Conservation (phyloP, 345 rosid species). For the Aegle marmelos region DNA sequence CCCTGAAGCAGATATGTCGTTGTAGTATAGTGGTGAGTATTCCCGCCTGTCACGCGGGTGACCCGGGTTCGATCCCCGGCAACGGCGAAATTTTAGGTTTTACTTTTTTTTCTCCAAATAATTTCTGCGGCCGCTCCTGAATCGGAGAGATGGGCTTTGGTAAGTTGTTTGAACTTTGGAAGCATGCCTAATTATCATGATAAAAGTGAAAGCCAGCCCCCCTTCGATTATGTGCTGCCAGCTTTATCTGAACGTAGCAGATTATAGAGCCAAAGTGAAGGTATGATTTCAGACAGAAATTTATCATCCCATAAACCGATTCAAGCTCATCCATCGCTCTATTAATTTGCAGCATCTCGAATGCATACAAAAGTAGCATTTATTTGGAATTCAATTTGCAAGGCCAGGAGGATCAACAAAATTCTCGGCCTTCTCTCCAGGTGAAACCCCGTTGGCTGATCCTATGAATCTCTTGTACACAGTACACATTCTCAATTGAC, state of each 20-base stretch:
- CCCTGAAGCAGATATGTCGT: background rate
- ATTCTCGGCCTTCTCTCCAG: background rate
- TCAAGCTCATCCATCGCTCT: background rate
- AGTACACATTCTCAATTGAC: background rate
- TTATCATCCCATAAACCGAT: background rate
- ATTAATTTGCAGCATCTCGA: background rate
- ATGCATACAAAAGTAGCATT: background rate
- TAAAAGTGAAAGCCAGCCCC: too few species aligned
- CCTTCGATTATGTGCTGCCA: too few species aligned
- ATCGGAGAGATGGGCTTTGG: too few species aligned
- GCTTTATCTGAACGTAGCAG: too few species aligned
- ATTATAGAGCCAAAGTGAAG: background rate
- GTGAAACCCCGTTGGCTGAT: background rate
- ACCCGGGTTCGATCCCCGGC: slow-evolving; percentile 84
- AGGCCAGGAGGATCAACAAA: background rate
- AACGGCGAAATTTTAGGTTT: slow-evolving; percentile 30
- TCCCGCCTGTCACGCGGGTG: slow-evolving; percentile 71
- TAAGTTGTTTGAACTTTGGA: too few species aligned
- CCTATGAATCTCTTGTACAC: background rate
- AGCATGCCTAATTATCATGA: too few species aligned
- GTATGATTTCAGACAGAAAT: background rate
- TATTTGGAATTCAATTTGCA: background rate
- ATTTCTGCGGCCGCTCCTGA: too few species aligned
- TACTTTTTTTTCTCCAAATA: too few species aligned
- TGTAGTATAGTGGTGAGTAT: slow-evolving; percentile 23